Evolutionary conservation across 1,284 basidiomycete genomes (phyloP), one percentile per base, ranked within the genome.

Genomic region (Cystobasidium slooffiae): DNA sequence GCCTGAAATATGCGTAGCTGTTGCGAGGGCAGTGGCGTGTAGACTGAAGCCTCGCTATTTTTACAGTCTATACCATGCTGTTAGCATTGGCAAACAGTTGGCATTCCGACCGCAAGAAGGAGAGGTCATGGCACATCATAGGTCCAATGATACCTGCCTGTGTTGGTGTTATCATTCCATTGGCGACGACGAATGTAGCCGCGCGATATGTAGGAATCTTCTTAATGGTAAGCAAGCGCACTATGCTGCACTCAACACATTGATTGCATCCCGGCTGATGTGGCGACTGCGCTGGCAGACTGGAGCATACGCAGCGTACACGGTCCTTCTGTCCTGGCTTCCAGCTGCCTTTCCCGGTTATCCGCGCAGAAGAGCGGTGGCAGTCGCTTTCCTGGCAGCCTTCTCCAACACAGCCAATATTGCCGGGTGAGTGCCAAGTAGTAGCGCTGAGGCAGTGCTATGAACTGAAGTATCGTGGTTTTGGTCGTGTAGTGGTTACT

Each of bases 91-190:
- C 53, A 46, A 68, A 49, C 43, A 62, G 16, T 52, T 68, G 72
- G 47, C 59, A 56, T 37, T 72, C 72, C 4, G 76, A 76, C 64
- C 41, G 83, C 63, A 87, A 87, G 3, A 77, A 76, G 0, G 81
- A 82, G 69, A 77, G 81, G n/a, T 80, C 78, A 59, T 81, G 82
- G 68, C 91, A 91, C 1, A 89, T 96, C 77, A 84, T 90, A 46
- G 94, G 93, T 92, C 86, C 91, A 12, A 92, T 94, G 81, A 85
- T 86, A 75, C 91, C 90, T 7, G 86, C 31, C 9, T 52, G 49
- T 10, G 37, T 68, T 39, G 66, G 66, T 20, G 49, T 46, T 10
- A 68, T 68, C 39, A 68, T 68, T 31, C 66, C 43, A 9, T 52
- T 68, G 16, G 66, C 66, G 6, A 68, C 66, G 52, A 58, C 51